phyloP scores from a whole-genome alignment of 805 yeast species.

The Candida coquimbonensis region DNA sequence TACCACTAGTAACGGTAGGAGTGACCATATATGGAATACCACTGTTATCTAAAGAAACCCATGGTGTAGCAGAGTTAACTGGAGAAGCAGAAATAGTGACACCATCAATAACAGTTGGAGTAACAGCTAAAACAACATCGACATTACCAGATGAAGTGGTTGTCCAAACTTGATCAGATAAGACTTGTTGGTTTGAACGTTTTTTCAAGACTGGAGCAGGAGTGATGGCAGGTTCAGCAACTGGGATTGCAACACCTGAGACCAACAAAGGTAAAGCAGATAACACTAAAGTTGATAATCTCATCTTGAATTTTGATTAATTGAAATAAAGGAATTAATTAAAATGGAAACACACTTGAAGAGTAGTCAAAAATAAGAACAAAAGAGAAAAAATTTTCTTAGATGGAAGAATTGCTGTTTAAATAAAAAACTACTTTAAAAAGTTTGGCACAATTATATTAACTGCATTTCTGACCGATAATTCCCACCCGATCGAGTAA shows the following conservation, averaged over 20 bases:
- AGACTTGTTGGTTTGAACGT: constrained; percentile 16
- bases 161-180: constrained; percentile 29
- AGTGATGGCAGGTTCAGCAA: constrained; percentile 10
- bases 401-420: constrained; percentile 1
- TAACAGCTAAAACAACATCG: constrained; percentile 33
- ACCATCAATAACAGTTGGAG: constrained; percentile 45
- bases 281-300: constrained; percentile 5
- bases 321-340: not conserved
- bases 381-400: not conserved
- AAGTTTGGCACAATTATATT: constrained; percentile 6
- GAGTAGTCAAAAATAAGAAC: not conserved
- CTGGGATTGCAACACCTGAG: constrained; percentile 21
- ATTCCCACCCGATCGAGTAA: constrained; percentile 1
- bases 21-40: constrained; percentile 38
- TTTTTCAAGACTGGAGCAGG: constrained; percentile 16
- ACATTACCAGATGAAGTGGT: constrained; percentile 23
- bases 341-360: not conserved
- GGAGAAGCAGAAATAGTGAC: constrained; percentile 38
- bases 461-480: constrained; percentile 6
- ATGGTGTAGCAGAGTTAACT: constrained; percentile 30
- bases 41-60: constrained; percentile 37
- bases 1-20: constrained; percentile 30
- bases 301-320: constrained; percentile 1
- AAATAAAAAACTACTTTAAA: not conserved
- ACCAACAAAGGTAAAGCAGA: constrained; percentile 10